phyloP scores from a whole-genome alignment of 345 rosid genomes.

The Salix caprea region DNA sequence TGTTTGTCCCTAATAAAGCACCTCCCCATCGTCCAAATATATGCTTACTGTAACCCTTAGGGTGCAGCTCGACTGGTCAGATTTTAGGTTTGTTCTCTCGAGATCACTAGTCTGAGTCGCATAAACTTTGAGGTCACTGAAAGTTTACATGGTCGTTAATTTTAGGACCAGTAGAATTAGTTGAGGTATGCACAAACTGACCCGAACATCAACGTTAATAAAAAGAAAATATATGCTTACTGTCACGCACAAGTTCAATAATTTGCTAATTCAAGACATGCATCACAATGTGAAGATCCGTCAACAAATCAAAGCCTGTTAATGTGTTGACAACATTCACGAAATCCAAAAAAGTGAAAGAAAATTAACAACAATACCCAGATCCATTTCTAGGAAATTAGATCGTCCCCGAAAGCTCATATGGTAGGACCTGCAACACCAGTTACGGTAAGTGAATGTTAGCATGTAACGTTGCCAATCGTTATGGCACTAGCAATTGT shows the following conservation, averaged over 20 bases:
- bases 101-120: too few species aligned
- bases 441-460: background rate
- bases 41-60: too few species aligned
- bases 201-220: too few species aligned
- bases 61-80: too few species aligned
- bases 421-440: constrained; percentile 5
- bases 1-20: background rate
- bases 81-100: too few species aligned
- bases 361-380: background rate
- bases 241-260: background rate
- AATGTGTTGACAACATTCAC: background rate
- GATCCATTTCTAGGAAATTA: background rate
- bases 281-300: background rate
- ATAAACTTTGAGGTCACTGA: too few species aligned
- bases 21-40: background rate
- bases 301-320: constrained; percentile 2
- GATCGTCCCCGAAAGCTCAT: background rate
- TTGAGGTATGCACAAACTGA: rapidly evolving
- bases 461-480: background rate
- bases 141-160: too few species aligned
- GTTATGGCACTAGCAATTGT: background rate
- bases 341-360: background rate
- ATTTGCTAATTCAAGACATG: background rate
- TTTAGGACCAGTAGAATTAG: rapidly evolving
- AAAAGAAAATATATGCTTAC: too few species aligned